Conservation (phyloP, 208 protist genomes). For the Endotrypanum monterogeii region DNA sequence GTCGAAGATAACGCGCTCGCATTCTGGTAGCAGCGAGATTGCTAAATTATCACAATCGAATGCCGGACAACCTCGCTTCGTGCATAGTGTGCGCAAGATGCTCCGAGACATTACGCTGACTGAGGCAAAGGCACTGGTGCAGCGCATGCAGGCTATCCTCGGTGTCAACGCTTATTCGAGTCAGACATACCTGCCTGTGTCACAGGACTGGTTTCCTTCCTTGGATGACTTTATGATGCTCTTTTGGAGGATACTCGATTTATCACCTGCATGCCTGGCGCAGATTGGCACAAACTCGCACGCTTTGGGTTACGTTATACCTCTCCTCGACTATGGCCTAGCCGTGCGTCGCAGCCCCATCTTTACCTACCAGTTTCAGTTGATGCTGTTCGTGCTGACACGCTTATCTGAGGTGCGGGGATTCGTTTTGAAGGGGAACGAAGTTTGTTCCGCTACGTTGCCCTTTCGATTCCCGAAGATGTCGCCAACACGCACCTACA, state of each 20-base stretch:
- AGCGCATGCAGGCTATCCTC: conserved; percentile 50
- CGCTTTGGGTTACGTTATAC: conserved; percentile 70
- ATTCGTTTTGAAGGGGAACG: conserved; percentile 85
- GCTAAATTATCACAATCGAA: conserved; percentile 3
- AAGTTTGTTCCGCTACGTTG: conserved; percentile 44
- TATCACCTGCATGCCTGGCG: conserved; percentile 52
- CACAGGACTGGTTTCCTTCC: conserved; percentile 52
- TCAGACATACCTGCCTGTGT: conserved; percentile 74
- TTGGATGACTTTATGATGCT: conserved; percentile 86
- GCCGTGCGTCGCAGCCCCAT: conserved; percentile 49
- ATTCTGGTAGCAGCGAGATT: not conserved
- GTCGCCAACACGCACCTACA: conserved; percentile 48
- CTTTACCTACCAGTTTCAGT: conserved; percentile 62
- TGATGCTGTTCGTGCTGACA: conserved; percentile 84
- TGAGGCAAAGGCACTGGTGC: conserved; percentile 65
- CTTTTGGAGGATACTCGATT: conserved; percentile 83
- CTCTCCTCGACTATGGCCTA: conserved; percentile 74
- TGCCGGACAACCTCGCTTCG: conserved; percentile 28
- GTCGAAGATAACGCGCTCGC: conserved; percentile 11
- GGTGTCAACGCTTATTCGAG: conserved; percentile 59
- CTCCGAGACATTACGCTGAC: conserved; percentile 67
- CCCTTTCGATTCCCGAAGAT: conserved; percentile 55
- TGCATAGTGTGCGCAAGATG: conserved; percentile 70
- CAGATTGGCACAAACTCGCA: conserved; percentile 49
- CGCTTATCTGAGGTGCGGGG: conserved; percentile 66